Evolutionary conservation across 306 rosid genomes (phyloP).

Genomic region (Sphenostylis stenocarpa): DNA sequence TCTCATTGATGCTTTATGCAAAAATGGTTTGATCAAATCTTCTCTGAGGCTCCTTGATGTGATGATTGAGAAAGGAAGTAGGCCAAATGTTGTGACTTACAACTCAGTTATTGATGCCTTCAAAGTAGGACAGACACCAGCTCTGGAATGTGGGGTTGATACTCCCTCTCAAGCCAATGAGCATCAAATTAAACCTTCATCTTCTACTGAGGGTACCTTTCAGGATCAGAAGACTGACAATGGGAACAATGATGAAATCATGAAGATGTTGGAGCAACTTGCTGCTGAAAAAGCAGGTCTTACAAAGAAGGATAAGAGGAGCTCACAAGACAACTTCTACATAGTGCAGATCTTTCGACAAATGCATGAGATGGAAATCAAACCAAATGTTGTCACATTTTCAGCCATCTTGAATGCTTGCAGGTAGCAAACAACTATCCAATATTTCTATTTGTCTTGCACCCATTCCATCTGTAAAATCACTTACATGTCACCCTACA

Average conservation of each 20-base stretch:
- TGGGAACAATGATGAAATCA: slow-evolving; percentile 18
- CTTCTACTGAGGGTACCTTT: slow-evolving; percentile 14
- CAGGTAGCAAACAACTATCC: slow-evolving; percentile 55
- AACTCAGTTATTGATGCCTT: slow-evolving; percentile 82
- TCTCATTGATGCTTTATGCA: slow-evolving; percentile 77
- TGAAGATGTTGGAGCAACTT: slow-evolving; percentile 48
- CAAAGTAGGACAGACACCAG: slow-evolving; percentile 42
- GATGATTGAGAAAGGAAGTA: slow-evolving; percentile 82
- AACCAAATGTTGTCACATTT: slow-evolving; percentile 58
- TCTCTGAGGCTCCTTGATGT: slow-evolving; percentile 81
- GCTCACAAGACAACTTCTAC: slow-evolving; percentile 32
- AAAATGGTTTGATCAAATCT: slow-evolving; percentile 62
- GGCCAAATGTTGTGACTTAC: slow-evolving; percentile 87
- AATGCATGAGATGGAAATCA: slow-evolving; percentile 56
- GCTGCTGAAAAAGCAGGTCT: slow-evolving; percentile 62
- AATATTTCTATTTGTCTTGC: neutral
- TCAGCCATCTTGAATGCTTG: slow-evolving; percentile 94
- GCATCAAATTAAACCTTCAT: slow-evolving; percentile 9
- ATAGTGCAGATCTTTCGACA: slow-evolving; percentile 60
- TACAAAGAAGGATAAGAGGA: slow-evolving; percentile 39
- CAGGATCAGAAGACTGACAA: slow-evolving; percentile 12
- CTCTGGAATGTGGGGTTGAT: slow-evolving; percentile 38
- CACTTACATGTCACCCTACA: neutral
- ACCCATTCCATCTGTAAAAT: neutral
- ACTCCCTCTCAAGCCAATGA: slow-evolving; percentile 24